Evolutionary conservation across 129 eudicot genomes (phyloP).

Genomic region (Mikania micrantha): DNA sequence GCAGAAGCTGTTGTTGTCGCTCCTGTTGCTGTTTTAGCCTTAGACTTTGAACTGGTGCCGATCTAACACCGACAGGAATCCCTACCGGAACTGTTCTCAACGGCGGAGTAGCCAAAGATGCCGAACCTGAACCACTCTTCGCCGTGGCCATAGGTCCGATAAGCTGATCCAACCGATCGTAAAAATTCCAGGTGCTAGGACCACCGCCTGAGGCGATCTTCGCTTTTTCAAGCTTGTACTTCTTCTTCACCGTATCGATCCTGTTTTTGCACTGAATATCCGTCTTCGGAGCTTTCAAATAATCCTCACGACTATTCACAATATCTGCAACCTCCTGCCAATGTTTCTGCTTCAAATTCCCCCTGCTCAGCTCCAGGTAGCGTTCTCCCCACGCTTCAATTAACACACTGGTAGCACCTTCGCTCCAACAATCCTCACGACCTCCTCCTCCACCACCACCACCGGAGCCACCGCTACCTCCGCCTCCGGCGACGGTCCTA

Average conservation of each 20-base stretch:
- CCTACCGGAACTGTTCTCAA: conserved; percentile 48
- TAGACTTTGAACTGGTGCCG: conserved; percentile 38
- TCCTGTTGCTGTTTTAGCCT: conserved; percentile 33
- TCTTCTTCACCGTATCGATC: conserved; percentile 85
- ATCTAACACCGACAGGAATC: conserved; percentile 70
- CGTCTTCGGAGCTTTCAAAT: conserved; percentile 58
- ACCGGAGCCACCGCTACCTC: conserved; percentile 15
- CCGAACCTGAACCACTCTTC: conserved; percentile 14
- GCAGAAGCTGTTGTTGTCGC: conserved; percentile 12
- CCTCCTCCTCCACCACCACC: conserved; percentile 52
- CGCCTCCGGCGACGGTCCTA: conserved; percentile 14
- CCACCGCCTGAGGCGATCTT: conserved; percentile 56
- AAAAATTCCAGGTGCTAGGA: conserved; percentile 70
- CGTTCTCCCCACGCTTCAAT: conserved; percentile 96
- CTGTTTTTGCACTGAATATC: conserved; percentile 88
- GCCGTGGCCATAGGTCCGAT: conserved; percentile 50
- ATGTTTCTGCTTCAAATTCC: conserved; percentile 78
- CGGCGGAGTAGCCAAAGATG: conserved; percentile 9
- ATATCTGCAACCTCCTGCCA: conserved; percentile 91
- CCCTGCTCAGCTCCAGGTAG: conserved; percentile 70
- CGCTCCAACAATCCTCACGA: conserved; percentile 96
- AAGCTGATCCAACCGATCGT: conserved; percentile 50
- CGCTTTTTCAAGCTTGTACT: conserved; percentile 73
- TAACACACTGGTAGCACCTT: conserved; percentile 79
- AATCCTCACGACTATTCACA: conserved; percentile 58